These are phyloP conservation scores for Stromatinia cepivora DNA, from an alignment of 2,329 filamentous ascomycete species.

Conservation along the genomic window DNA sequence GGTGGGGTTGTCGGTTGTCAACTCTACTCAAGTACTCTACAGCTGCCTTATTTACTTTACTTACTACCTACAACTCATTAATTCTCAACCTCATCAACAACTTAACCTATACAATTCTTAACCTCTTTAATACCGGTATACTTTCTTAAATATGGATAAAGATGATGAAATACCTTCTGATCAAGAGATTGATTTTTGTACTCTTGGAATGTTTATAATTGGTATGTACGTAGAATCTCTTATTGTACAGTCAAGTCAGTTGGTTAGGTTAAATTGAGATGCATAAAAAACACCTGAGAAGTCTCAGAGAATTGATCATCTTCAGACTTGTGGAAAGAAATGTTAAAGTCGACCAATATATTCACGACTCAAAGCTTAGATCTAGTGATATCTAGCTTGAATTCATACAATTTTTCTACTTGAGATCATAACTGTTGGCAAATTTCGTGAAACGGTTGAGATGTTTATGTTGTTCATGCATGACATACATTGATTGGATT, in stretches of 20 bases:
- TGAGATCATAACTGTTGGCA: background rate
- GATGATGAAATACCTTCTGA: conserved; percentile 35
- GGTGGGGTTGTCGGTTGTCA: background rate
- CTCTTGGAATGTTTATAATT: conserved; percentile 73
- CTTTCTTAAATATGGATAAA: conserved; percentile 20
- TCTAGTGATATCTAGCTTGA: background rate
- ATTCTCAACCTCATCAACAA: background rate
- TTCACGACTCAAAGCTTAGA: background rate
- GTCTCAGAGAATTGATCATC: background rate
- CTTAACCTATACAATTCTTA: background rate
- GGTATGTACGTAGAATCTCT: conserved; percentile 48
- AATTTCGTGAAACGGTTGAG: conserved; percentile 6
- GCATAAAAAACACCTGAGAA: conserved; percentile 14
- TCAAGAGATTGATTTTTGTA: conserved; percentile 63
- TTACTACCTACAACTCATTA: background rate
- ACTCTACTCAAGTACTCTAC: too few species aligned
- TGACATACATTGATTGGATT: background rate
- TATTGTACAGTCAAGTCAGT: background rate
- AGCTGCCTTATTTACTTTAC: conserved; percentile 1
- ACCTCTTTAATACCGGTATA: background rate
- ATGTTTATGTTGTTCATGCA: conserved; percentile 16
- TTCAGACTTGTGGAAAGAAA: background rate
- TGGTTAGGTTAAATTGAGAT: background rate
- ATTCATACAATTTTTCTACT: background rate
- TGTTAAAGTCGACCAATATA: background rate